Conservation (phyloP, 306 rosid species). For the Sicyos baderoa region DNA sequence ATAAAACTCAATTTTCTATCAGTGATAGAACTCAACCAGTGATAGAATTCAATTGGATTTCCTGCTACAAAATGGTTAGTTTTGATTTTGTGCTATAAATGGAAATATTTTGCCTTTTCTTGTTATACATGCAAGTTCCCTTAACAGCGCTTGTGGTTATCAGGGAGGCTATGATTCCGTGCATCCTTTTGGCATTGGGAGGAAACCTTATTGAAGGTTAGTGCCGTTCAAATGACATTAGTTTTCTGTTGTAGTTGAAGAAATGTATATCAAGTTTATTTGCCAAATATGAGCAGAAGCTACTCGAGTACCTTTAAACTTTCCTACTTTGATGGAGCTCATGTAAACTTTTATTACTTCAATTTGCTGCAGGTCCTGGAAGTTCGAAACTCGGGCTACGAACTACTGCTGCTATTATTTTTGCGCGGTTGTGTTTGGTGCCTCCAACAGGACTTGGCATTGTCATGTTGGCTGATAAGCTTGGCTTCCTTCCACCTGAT, state of each 20-base stretch:
- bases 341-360: background rate
- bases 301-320: background rate
- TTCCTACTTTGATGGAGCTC: background rate
- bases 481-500: conserved; percentile 79
- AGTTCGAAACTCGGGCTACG: conserved; percentile 83
- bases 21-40: too few species aligned
- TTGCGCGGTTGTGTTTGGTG: conserved; percentile 67
- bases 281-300: too few species aligned
- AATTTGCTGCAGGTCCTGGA: conserved; percentile 74
- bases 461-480: conserved; percentile 86
- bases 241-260: background rate
- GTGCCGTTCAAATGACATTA: conserved; percentile 13
- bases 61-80: too few species aligned
- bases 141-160: conserved; percentile 31
- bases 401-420: conserved; percentile 79
- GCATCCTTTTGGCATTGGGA: conserved; percentile 94
- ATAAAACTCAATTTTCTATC: too few species aligned
- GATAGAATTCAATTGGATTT: too few species aligned
- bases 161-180: conserved; percentile 99
- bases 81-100: too few species aligned
- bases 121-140: too few species aligned
- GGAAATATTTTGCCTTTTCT: too few species aligned
- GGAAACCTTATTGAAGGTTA: conserved; percentile 93
- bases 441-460: conserved; percentile 87
- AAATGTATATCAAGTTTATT: too few species aligned